Percentiles rank a stretch among this genome's conserved stretches.
phyloP scores from a whole-genome alignment of 164 flowering plant species.

The Houttuynia cordata region DNA sequence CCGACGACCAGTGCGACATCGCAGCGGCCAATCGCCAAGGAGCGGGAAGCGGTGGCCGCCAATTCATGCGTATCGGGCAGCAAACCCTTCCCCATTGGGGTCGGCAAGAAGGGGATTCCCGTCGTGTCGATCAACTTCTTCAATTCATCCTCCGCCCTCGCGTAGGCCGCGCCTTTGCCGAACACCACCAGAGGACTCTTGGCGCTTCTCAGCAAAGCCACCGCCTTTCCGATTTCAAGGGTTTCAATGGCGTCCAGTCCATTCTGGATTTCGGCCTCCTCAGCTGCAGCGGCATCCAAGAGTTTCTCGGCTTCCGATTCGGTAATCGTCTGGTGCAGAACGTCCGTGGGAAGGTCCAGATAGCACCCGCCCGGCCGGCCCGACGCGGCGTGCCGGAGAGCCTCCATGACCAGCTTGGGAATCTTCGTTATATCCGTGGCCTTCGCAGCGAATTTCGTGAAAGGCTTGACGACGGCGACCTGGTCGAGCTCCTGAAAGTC shows the following conservation, averaged over 20 bases:
- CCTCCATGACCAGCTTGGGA: slow-evolving; percentile 42
- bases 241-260: not conserved
- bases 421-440: slow-evolving; percentile 42
- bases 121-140: slow-evolving; percentile 58
- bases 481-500: slow-evolving; percentile 99
- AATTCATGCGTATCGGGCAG: slow-evolving; percentile 70
- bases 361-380: slow-evolving; percentile 90
- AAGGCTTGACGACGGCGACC: slow-evolving; percentile 64
- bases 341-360: slow-evolving; percentile 79
- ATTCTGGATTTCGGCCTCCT: not conserved
- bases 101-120: slow-evolving; percentile 90
- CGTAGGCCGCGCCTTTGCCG: slow-evolving; percentile 85
- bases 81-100: slow-evolving; percentile 97
- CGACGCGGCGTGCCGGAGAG: slow-evolving; percentile 27
- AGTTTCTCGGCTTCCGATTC: slow-evolving; percentile 48
- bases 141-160: slow-evolving; percentile 55
- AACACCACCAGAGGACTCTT: slow-evolving; percentile 81
- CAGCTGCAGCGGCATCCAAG: slow-evolving; percentile 22
- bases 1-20: slow-evolving; percentile 94
- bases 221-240: slow-evolving; percentile 47
- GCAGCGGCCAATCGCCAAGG: slow-evolving; percentile 78
- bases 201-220: slow-evolving; percentile 44
- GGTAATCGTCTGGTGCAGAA: slow-evolving; percentile 64
- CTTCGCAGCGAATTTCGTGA: slow-evolving; percentile 51
- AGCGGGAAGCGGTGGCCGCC: slow-evolving; percentile 86